A percentile compares a stretch with the other conserved stretches of the same genome.
Conservation (phyloP, 2,329 filamentous ascomycete species). For the Claviceps fusiformis region DNA sequence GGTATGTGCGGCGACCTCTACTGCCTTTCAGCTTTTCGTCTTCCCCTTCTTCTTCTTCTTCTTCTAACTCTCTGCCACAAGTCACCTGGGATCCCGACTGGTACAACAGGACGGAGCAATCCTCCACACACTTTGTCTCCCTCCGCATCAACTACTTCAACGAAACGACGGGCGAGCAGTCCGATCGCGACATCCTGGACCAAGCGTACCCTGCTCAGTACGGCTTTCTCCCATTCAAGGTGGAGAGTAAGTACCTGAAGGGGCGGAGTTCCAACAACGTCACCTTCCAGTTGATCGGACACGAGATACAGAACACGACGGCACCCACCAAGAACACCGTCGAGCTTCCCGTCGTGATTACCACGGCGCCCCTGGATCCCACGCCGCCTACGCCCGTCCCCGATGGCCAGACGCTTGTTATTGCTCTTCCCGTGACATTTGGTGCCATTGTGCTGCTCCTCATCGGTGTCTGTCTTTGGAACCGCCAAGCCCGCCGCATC, state of each 20-base stretch:
- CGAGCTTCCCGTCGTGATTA: constrained; percentile 25
- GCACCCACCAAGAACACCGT: constrained; percentile 26
- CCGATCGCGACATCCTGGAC: constrained; percentile 22
- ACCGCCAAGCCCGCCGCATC: constrained; percentile 36
- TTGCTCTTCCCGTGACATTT: constrained; percentile 39
- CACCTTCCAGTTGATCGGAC: constrained; percentile 28
- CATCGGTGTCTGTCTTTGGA: constrained; percentile 43
- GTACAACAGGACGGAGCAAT: constrained; percentile 29
- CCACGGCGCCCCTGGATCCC: constrained; percentile 21
- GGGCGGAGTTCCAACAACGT: constrained; percentile 26
- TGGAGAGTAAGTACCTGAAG: constrained; percentile 20
- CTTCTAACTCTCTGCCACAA: constrained; percentile 11
- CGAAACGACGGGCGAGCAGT: constrained; percentile 21
- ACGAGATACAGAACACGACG: constrained; percentile 20
- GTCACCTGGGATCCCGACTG: constrained; percentile 44
- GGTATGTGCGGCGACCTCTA: constrained; percentile 19
- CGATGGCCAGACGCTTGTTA: constrained; percentile 30
- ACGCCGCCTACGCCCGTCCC: constrained; percentile 20
- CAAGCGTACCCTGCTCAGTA: constrained; percentile 22
- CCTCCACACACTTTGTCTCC: constrained; percentile 17
- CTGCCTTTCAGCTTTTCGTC: background rate
- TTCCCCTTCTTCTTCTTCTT: background rate
- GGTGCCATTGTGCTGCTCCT: constrained; percentile 33
- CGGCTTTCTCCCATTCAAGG: constrained; percentile 35
- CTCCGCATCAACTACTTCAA: constrained; percentile 29